Evolutionary conservation across 1,284 basidiomycete genomes (phyloP).

Genomic region (Gymnopus androsaceus): DNA sequence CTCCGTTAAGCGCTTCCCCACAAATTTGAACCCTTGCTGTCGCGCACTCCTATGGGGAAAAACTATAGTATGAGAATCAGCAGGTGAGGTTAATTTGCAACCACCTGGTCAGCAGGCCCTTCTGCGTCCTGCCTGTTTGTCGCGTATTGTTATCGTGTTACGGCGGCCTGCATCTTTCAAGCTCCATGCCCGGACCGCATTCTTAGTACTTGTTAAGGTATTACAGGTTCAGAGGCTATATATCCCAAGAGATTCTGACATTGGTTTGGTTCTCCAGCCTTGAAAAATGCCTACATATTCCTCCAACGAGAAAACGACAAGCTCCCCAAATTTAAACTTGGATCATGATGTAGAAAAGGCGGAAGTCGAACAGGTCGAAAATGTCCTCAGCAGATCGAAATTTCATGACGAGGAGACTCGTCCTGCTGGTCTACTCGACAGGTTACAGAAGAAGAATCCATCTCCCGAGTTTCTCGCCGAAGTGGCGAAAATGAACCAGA

Average conservation of each 20-base stretch:
- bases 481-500: slow-evolving; percentile 32
- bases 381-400: slow-evolving; percentile 7
- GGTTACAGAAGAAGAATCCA: slow-evolving; percentile 36
- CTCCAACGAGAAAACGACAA: not conserved
- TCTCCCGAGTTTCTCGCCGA: slow-evolving; percentile 35
- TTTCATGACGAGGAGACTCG: slow-evolving; percentile 15
- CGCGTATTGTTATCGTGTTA: no score
- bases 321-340: not conserved
- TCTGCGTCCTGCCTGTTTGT: no score
- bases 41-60: no score
- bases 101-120: no score
- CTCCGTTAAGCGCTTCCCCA: no score
- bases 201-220: not conserved
- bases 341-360: slow-evolving; percentile 15
- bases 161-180: no score
- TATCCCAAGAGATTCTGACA: not conserved
- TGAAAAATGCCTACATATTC: not conserved
- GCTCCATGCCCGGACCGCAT: no score
- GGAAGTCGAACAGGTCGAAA: slow-evolving; percentile 17
- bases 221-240: not conserved
- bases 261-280: not conserved
- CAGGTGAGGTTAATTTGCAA: no score
- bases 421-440: slow-evolving; percentile 21
- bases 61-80: no score
- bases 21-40: no score